Conservation (phyloP, 495 filamentous ascomycete genomes). For the Neurospora tetrasperma region DNA sequence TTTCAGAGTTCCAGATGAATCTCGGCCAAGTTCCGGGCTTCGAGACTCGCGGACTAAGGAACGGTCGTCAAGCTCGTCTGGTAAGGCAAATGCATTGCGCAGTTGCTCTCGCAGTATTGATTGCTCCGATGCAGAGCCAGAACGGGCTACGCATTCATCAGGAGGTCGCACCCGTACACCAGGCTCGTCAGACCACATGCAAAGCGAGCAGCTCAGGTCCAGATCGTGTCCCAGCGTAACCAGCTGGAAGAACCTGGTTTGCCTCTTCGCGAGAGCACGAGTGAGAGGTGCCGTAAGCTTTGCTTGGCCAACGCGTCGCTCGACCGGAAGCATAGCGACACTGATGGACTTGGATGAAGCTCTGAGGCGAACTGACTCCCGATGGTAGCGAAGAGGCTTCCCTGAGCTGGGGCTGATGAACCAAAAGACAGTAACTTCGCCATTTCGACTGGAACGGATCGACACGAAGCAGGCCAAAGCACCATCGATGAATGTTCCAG, state of each 20-base stretch:
- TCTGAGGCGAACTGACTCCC: conserved; percentile 11
- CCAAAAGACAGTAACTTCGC: conserved; percentile 19
- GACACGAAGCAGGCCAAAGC: conserved; percentile 17
- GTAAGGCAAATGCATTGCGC: conserved; percentile 16
- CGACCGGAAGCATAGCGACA: conserved; percentile 15
- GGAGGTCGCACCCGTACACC: conserved; percentile 2
- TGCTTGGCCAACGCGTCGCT: conserved; percentile 2
- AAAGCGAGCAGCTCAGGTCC: conserved; percentile 18
- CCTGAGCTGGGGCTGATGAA: conserved; percentile 15
- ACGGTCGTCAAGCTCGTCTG: conserved; percentile 20
- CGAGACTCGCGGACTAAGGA: background rate
- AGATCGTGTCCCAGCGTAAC: conserved; percentile 19
- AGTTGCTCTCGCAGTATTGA: conserved; percentile 2
- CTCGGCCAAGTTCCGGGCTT: background rate
- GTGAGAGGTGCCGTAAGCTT: background rate
- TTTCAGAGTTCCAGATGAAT: background rate
- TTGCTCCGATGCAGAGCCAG: background rate
- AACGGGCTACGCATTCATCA: background rate
- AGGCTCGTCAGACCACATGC: conserved; percentile 15
- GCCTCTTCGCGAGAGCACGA: conserved; percentile 3
- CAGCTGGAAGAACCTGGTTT: conserved; percentile 22
- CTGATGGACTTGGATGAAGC: conserved; percentile 8
- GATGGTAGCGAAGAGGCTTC: conserved; percentile 13
- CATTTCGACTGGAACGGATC: conserved; percentile 14
- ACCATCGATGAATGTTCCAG: conserved; percentile 9